Percentiles rank a stretch among this genome's conserved stretches.
phyloP scores from a whole-genome alignment of 257 asterid genomes.

The Anisodus tanguticus region DNA sequence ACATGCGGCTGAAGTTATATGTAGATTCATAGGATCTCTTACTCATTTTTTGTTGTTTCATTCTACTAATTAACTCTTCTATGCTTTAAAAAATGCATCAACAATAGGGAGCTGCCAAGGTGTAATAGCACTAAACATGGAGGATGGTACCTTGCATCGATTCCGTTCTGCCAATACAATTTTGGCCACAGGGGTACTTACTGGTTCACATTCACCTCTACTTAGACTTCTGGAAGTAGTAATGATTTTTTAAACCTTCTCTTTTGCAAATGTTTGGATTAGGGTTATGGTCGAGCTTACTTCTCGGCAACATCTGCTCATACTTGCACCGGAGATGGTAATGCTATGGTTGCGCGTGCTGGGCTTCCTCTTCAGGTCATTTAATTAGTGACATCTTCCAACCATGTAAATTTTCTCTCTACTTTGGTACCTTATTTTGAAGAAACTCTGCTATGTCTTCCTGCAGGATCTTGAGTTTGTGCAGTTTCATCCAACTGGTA shows the following conservation, averaged over 20 bases:
- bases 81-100: slow-evolving; percentile 8
- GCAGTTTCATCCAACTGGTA: slow-evolving; percentile 97
- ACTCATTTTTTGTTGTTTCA: neutral
- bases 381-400: neutral
- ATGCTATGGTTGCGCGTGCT: slow-evolving; percentile 99
- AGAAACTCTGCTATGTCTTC: neutral
- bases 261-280: slow-evolving; percentile 25
- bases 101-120: slow-evolving; percentile 70
- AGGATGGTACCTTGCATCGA: slow-evolving; percentile 95
- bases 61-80: slow-evolving; percentile 23
- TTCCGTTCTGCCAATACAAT: slow-evolving; percentile 88
- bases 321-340: slow-evolving; percentile 99
- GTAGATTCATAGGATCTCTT: neutral
- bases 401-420: neutral
- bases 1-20: neutral
- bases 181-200: slow-evolving; percentile 92
- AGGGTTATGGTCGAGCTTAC: slow-evolving; percentile 98
- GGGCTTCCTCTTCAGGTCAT: slow-evolving; percentile 94
- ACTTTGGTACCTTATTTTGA: neutral
- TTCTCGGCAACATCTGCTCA: slow-evolving; percentile 99
- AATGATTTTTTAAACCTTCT: neutral
- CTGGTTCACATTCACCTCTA: slow-evolving; percentile 3
- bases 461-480: slow-evolving; percentile 95
- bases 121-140: slow-evolving; percentile 91
- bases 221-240: slow-evolving; percentile 11